phyloP scores from a whole-genome alignment of 495 filamentous ascomycete genomes.

The Articulospora tetracladia region DNA sequence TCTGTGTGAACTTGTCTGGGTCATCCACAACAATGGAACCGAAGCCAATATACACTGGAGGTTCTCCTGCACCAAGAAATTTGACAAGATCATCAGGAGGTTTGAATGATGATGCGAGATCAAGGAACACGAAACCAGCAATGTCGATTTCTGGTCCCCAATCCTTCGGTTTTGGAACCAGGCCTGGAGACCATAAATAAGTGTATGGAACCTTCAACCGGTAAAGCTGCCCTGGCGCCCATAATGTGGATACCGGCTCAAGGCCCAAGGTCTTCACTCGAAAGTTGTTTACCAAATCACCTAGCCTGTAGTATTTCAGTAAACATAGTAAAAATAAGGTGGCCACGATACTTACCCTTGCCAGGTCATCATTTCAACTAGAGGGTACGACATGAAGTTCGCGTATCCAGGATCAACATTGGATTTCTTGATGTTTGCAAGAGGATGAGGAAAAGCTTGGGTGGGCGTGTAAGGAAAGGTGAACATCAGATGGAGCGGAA shows the following conservation, averaged over 20 bases:
- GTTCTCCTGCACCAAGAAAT: constrained; percentile 53
- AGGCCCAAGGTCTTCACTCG: constrained; percentile 54
- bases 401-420: constrained; percentile 59
- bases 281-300: constrained; percentile 65
- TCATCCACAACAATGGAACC: constrained; percentile 68
- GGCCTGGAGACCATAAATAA: constrained; percentile 62
- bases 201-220: constrained; percentile 59
- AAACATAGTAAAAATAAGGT: not conserved
- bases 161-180: constrained; percentile 63
- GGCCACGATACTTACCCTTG: constrained; percentile 31
- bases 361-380: constrained; percentile 54
- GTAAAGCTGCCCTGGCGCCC: constrained; percentile 61
- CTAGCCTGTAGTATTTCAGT: constrained; percentile 31
- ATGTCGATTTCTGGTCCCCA: constrained; percentile 61
- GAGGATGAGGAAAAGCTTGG: constrained; percentile 64
- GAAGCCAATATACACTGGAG: constrained; percentile 64
- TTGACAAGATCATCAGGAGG: constrained; percentile 48
- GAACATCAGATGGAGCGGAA: constrained; percentile 66
- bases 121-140: constrained; percentile 62
- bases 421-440: constrained; percentile 62
- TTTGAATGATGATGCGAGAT: constrained; percentile 55
- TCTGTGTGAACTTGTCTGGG: constrained; percentile 54
- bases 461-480: constrained; percentile 66
- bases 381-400: constrained; percentile 70
- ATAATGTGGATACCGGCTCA: constrained; percentile 57